phyloP scores from a whole-genome alignment of 805 yeast genomes.

The Saccharomycopsis lassenensis region DNA sequence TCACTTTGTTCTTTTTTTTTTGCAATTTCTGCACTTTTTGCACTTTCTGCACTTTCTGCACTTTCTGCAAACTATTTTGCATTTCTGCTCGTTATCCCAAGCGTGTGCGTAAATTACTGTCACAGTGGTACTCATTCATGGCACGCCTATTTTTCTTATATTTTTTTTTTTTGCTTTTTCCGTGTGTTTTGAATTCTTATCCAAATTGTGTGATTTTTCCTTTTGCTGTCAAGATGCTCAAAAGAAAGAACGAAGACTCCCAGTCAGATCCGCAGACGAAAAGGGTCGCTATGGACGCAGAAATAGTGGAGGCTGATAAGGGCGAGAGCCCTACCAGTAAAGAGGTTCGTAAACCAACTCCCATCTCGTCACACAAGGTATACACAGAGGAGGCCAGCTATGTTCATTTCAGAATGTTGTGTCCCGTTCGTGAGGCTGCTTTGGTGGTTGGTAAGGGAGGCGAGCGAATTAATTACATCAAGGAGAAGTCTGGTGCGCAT shows the following conservation, averaged over 20 bases:
- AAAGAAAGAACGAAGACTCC: conserved; percentile 60
- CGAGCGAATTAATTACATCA: conserved; percentile 54
- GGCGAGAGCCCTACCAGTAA: conserved; percentile 29
- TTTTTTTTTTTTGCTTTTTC: too few species aligned
- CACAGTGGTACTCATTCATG: too few species aligned
- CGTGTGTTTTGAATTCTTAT: too few species aligned
- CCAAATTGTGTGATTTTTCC: background rate
- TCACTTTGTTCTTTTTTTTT: too few species aligned
- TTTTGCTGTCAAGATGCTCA: conserved; percentile 28
- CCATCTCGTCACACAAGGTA: conserved; percentile 31
- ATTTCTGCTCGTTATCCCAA: too few species aligned
- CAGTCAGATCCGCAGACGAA: conserved; percentile 39
- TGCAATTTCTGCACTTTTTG: too few species aligned
- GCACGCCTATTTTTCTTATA: too few species aligned
- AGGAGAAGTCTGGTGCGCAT: conserved; percentile 51
- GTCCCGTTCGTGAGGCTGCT: conserved; percentile 67
- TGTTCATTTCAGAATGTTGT: conserved; percentile 62
- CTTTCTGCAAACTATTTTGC: too few species aligned
- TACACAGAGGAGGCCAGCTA: conserved; percentile 40
- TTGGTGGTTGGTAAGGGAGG: conserved; percentile 72
- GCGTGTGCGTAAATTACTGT: too few species aligned
- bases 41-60: too few species aligned
- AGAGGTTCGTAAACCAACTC: conserved; percentile 21
- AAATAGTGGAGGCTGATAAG: conserved; percentile 33
- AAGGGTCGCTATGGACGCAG: conserved; percentile 63